These are phyloP conservation scores for Pulveroboletus sp. DNA, from an alignment of 768 basidiomycete species.

Conservation along the genomic window DNA sequence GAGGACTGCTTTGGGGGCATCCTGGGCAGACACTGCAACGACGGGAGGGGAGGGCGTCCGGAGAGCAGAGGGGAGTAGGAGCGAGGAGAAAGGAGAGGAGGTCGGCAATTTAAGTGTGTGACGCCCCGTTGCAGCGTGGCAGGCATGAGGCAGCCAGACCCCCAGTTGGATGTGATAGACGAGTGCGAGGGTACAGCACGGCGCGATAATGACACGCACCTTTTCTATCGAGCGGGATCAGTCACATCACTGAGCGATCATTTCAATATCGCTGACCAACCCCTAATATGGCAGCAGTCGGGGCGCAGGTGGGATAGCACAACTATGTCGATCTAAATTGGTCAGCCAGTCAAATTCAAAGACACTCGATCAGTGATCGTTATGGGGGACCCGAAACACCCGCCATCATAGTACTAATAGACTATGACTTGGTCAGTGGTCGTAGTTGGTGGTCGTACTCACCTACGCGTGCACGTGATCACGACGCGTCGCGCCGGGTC, in stretches of 20 bases:
- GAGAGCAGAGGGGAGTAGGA: constrained; percentile 23
- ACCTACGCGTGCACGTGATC: constrained; percentile 24
- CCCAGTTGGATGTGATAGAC: constrained; percentile 31
- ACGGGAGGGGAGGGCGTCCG: constrained; percentile 17
- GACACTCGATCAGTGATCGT: constrained; percentile 22
- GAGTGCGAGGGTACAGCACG: constrained; percentile 25
- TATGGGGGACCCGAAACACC: constrained; percentile 11
- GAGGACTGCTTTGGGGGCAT: constrained; percentile 34
- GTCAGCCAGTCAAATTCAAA: no score
- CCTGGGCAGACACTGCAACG: constrained; percentile 18
- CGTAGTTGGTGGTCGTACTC: neutral
- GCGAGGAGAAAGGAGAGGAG: constrained; percentile 22
- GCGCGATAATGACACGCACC: constrained; percentile 27
- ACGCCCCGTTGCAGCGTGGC: constrained; percentile 34
- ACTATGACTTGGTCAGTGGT: no score
- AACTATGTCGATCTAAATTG: neutral
- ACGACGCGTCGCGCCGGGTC: constrained; percentile 30
- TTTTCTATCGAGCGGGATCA: constrained; percentile 33
- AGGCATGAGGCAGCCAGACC: constrained; percentile 35
- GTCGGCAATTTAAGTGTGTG: constrained; percentile 32
- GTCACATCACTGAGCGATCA: constrained; percentile 32
- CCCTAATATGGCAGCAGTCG: constrained; percentile 21
- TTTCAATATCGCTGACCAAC: no score
- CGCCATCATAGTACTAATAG: no score
- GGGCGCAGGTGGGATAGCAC: constrained; percentile 7